Conservation (phyloP, 2,329 filamentous ascomycete genomes). For the Penicillium sp. region DNA sequence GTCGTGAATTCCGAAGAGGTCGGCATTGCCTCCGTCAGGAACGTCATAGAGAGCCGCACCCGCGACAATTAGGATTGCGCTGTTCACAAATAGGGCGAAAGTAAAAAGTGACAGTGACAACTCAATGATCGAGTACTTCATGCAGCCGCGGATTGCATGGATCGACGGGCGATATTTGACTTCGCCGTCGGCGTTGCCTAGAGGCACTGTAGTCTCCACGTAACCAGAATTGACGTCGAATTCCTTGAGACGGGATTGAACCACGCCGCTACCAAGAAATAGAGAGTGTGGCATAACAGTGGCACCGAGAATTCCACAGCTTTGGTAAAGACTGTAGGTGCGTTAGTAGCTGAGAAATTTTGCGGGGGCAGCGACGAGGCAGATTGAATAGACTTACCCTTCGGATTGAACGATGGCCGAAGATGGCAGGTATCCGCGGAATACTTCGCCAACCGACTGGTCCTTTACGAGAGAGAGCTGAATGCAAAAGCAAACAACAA, state of each 20-base stretch:
- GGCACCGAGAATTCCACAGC: slow-evolving; percentile 53
- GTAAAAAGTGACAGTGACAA: slow-evolving; percentile 72
- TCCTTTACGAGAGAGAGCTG: slow-evolving; percentile 55
- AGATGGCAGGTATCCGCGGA: slow-evolving; percentile 57
- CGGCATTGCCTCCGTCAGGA: slow-evolving; percentile 62
- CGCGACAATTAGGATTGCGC: slow-evolving; percentile 76
- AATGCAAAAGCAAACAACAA: slow-evolving; percentile 59
- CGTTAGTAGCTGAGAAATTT: slow-evolving; percentile 7
- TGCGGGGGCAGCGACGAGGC: neutral
- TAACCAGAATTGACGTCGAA: slow-evolving; percentile 47
- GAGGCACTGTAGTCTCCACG: slow-evolving; percentile 29
- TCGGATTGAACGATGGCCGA: slow-evolving; percentile 52
- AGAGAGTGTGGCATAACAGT: slow-evolving; percentile 62
- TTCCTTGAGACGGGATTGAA: slow-evolving; percentile 54
- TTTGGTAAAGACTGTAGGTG: slow-evolving; percentile 51
- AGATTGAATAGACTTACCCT: slow-evolving; percentile 40
- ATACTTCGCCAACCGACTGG: slow-evolving; percentile 53
- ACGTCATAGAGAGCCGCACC: slow-evolving; percentile 71
- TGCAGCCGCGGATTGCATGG: slow-evolving; percentile 68
- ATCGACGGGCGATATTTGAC: slow-evolving; percentile 69
- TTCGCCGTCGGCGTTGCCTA: slow-evolving; percentile 47
- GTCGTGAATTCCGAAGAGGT: slow-evolving; percentile 79
- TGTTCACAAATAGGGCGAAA: slow-evolving; percentile 83
- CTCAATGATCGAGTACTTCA: slow-evolving; percentile 72
- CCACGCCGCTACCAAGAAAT: slow-evolving; percentile 57